phyloP scores from a whole-genome alignment of 1,284 basidiomycete species.

The Malassezia arunalokei region DNA sequence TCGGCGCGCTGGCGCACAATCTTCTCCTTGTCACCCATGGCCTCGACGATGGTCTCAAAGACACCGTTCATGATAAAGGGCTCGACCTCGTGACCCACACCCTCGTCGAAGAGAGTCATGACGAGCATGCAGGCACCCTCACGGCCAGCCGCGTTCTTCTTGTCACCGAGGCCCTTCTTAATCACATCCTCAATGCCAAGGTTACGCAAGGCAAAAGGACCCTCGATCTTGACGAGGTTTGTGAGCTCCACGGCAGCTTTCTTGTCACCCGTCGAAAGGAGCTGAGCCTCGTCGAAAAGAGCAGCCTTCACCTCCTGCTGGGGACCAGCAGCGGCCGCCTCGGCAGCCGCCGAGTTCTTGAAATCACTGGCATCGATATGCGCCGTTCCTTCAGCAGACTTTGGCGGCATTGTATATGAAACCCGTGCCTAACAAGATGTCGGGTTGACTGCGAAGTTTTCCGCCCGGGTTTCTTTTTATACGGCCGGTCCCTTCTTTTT shows the following conservation, averaged over 20 bases:
- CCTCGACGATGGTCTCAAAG: conserved; percentile 73
- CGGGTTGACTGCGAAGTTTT: conserved; percentile 2
- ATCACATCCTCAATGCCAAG: conserved; percentile 67
- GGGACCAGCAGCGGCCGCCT: conserved; percentile 37
- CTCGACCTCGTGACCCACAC: conserved; percentile 73
- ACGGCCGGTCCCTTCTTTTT: conserved; percentile 10
- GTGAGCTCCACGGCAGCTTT: conserved; percentile 48
- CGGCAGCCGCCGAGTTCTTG: conserved; percentile 38
- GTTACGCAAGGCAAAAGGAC: conserved; percentile 65
- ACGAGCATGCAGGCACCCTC: conserved; percentile 61
- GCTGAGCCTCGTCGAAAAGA: conserved; percentile 46
- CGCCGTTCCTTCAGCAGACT: conserved; percentile 34
- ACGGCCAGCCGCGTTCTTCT: conserved; percentile 59
- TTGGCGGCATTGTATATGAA: conserved; percentile 6
- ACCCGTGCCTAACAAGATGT: neutral
- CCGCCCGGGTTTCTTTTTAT: conserved; percentile 8
- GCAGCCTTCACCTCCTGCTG: conserved; percentile 46
- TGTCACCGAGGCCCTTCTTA: conserved; percentile 58
- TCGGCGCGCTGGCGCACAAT: conserved; percentile 71
- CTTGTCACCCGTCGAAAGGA: conserved; percentile 47
- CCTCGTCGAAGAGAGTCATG: conserved; percentile 59
- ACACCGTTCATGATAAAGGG: conserved; percentile 76
- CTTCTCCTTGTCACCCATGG: conserved; percentile 83
- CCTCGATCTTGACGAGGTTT: conserved; percentile 54
- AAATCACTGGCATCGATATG: conserved; percentile 37